phyloP scores from a whole-genome alignment of 2,329 filamentous ascomycete species.

The Botryotinia calthae region DNA sequence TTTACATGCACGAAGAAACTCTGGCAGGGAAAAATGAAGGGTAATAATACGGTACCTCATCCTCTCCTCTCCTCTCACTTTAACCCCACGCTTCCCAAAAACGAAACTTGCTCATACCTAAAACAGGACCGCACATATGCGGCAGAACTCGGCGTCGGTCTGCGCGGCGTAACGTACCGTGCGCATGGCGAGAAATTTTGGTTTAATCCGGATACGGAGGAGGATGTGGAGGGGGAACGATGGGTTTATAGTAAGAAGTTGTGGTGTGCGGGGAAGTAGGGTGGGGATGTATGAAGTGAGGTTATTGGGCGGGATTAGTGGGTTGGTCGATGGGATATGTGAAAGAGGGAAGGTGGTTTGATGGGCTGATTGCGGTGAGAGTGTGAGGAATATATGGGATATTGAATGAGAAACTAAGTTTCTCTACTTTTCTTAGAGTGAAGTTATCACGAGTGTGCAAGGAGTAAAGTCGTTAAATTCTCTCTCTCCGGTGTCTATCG shows the following conservation, averaged over 20 bases:
- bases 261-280: slow-evolving; percentile 22
- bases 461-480: neutral
- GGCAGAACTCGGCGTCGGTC: slow-evolving; percentile 24
- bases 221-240: slow-evolving; percentile 24
- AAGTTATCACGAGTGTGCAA: neutral
- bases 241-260: slow-evolving; percentile 25
- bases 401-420: neutral
- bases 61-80: neutral
- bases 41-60: neutral
- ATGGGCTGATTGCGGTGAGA: too few relatives aligned
- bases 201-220: slow-evolving; percentile 22
- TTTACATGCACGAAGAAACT: slow-evolving; percentile 16
- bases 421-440: neutral
- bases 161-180: slow-evolving; percentile 23
- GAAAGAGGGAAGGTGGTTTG: neutral
- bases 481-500: neutral
- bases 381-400: too few relatives aligned
- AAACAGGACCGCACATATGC: slow-evolving; percentile 18
- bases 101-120: neutral
- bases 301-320: neutral
- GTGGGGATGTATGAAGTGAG: too few relatives aligned
- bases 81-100: rapidly evolving
- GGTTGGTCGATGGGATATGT: neutral
- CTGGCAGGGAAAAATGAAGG: slow-evolving; percentile 13
- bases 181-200: slow-evolving; percentile 24